phyloP scores from a whole-genome alignment of 2,329 filamentous ascomycete genomes.

The Cylindrodendrum hubeiense region DNA sequence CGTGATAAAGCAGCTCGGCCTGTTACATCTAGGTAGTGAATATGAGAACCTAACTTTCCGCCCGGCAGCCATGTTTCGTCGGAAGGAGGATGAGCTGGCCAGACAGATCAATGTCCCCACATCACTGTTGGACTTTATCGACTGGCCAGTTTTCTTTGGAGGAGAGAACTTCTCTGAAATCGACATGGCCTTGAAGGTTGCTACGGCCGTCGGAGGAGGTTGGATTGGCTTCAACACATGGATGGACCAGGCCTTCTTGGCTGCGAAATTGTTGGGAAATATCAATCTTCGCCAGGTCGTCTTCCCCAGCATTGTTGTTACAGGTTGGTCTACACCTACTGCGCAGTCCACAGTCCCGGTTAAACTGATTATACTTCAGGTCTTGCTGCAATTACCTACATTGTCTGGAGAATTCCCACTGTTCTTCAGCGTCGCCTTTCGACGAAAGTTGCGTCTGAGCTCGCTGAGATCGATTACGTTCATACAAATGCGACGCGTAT shows the following conservation, averaged over 20 bases:
- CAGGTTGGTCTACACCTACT: slow-evolving; percentile 70
- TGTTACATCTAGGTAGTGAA: slow-evolving; percentile 89
- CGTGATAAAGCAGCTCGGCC: slow-evolving; percentile 87
- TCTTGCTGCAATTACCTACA: slow-evolving; percentile 80
- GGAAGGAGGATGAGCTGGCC: slow-evolving; percentile 83
- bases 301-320: slow-evolving; percentile 81
- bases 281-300: slow-evolving; percentile 85
- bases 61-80: slow-evolving; percentile 93
- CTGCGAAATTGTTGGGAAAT: slow-evolving; percentile 82
- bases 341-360: background rate
- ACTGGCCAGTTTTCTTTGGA: slow-evolving; percentile 70
- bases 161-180: slow-evolving; percentile 91
- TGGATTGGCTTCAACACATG: slow-evolving; percentile 83
- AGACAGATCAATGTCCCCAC: slow-evolving; percentile 91
- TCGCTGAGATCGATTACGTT: slow-evolving; percentile 89
- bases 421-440: slow-evolving; percentile 89
- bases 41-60: slow-evolving; percentile 90
- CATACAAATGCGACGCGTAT: slow-evolving; percentile 90
- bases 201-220: slow-evolving; percentile 81
- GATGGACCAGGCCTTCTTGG: slow-evolving; percentile 88
- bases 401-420: slow-evolving; percentile 87
- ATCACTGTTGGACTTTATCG: slow-evolving; percentile 94
- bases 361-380: slow-evolving; percentile 60
- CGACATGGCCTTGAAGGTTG: slow-evolving; percentile 92
- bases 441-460: slow-evolving; percentile 84